These are phyloP conservation scores for Stellera chamaejasme DNA, from an alignment of 345 rosid genomes.

Conservation along the genomic window DNA sequence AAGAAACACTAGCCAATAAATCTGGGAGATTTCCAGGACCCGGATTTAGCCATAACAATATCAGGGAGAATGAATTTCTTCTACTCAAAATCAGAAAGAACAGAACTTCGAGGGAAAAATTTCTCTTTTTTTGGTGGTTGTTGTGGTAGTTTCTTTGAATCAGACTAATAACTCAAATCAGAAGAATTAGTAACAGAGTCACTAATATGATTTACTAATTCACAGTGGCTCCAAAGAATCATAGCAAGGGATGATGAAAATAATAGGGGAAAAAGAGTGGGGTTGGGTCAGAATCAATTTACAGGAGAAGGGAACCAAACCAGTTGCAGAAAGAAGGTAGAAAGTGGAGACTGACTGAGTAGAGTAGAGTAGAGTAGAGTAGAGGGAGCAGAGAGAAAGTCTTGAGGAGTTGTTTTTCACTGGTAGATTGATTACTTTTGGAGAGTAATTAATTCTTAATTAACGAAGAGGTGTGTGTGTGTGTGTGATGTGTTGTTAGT, in stretches of 20 bases:
- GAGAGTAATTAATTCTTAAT: background rate
- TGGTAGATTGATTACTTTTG: no score
- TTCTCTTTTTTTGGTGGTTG: no score
- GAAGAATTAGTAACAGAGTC: background rate
- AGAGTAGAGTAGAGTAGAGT: background rate
- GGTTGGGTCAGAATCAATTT: background rate
- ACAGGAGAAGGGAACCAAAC: background rate
- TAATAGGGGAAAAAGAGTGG: background rate
- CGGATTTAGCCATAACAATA: constrained; percentile 26
- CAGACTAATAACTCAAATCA: background rate
- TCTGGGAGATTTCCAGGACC: constrained; percentile 1
- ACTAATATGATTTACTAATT: background rate
- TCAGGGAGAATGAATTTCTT: constrained; percentile 9
- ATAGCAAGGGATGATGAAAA: background rate
- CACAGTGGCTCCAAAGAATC: no score
- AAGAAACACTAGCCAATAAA: background rate
- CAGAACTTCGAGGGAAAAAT: constrained; percentile 6
- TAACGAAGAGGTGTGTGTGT: background rate
- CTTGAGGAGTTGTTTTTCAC: background rate
- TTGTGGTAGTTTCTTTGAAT: background rate
- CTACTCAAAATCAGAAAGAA: constrained; percentile 9
- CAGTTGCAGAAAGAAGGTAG: constrained; percentile 6
- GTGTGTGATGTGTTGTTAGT: background rate
- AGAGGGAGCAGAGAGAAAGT: background rate
- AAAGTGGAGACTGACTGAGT: background rate